Base-by-base conservation (phyloP, 192 early-diverging fungal species). In the Umbelopsis sp. region DNA sequence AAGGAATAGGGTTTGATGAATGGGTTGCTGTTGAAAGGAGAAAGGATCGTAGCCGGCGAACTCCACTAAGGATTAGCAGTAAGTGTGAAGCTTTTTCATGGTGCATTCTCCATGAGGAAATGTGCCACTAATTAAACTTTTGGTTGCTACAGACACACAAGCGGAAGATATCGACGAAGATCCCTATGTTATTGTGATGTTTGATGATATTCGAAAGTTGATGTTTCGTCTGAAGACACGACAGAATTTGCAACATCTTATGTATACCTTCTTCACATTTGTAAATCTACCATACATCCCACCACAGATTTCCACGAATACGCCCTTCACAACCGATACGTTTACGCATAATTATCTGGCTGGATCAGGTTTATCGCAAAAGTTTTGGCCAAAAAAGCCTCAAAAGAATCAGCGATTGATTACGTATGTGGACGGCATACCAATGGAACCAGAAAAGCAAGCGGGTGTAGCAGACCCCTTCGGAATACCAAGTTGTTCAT, bases 201-300 rank as follows among this genome's bases (percentile, higher is more conserved):
- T 86, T 64, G 83, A 88, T 27, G 86, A 88, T 64, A 76, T 86
- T 11, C 75, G 67, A 6, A 71, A 75, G 0, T 82, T 82, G 8
- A 70, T 88, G 27, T 80, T 81, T 20, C 61, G 75, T 11, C 69
- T 86, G 2, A 77, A 78, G 22, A 76, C 85, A 1, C n/a, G 52
- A n/a, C 78, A 78, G 37, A 80, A 83, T 4, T 61, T 72, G 16
- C 67, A 49, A 16, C 74, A 81, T 27, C 73, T 86, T 48, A 64
- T 86, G 7, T 84, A 86, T 33, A 78, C 81, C n/a, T 70, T 84
- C 16, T 80, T 86, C 65, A 74, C 68, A 12, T 82, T 86, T 49
- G 37, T 84, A 41, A 81, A 83, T 7, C 45, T 88, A 6, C 83
- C 84, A 30, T 74, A 79, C 25, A 83, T 78, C 27, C 81, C 81